Conservation (phyloP, 148 eudicot species). For the Chenopodium suecicum region DNA sequence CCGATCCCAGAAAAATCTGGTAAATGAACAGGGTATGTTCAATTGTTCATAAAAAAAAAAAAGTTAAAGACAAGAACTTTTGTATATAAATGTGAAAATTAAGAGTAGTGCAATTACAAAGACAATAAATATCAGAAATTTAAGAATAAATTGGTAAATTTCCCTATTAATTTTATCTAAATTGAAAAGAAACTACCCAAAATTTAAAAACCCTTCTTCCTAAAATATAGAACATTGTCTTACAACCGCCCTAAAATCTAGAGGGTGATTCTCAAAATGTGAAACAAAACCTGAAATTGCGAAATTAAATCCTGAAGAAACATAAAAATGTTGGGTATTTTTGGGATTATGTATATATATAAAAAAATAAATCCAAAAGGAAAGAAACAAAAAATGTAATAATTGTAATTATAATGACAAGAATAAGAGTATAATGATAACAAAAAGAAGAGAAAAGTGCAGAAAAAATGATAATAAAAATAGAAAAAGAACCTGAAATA, state of each 20-base stretch:
- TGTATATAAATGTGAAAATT: neutral
- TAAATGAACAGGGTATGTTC: neutral
- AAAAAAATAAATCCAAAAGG: neutral
- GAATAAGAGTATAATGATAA: neutral
- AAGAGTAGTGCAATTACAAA: neutral
- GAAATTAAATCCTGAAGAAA: neutral
- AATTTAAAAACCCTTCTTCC: neutral
- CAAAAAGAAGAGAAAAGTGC: neutral
- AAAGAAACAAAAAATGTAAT: conserved; percentile 9
- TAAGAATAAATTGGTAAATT: neutral
- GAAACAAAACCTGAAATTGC: neutral
- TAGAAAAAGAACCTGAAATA: neutral
- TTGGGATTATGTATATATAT: neutral
- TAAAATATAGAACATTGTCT: neutral
- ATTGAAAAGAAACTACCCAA: neutral
- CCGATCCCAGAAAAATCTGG: neutral
- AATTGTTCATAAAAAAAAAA: neutral
- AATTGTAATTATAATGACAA: neutral
- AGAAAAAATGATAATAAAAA: neutral
- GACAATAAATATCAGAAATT: no score
- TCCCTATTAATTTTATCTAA: neutral
- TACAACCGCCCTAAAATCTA: neutral
- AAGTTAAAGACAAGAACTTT: neutral
- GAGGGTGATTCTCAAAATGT: neutral
- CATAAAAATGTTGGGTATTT: neutral